Evolutionary conservation across 2,329 filamentous ascomycete species (phyloP), one percentile per base, ranked within the genome.

Genomic region (Chalara sp.): DNA sequence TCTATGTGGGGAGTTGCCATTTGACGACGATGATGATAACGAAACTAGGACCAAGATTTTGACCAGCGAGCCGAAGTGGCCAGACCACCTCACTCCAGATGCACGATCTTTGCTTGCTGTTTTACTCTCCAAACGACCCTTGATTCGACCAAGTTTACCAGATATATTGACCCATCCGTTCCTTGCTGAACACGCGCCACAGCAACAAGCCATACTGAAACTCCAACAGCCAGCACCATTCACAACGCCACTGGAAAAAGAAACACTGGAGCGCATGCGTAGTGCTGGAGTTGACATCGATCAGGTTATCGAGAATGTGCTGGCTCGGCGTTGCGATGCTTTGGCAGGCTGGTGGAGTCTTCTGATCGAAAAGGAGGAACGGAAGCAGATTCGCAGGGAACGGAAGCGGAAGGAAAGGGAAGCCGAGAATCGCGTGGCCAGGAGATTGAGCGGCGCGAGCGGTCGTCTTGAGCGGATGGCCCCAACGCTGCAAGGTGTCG

Each of bases 291-390:
- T 97, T 29, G 88, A 97, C 63, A 93, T 95, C 52, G 93, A 99
- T 65, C 80, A 86, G 54, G 89, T 99, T 6, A 92, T 97, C 56
- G 92, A 97, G 65, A 95, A 93, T 61, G 93, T 99, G 3, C 70
- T 96, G 35, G 82, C 90, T 4, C 89, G 96, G 66, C 80, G 89
- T 57, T 97, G 93, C 64, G 92, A 99, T 68, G 80, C 86, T 5
- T 72, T 99, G 46, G 89, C 90, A 47, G 93, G 93, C 5, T 99
- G 93, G 93, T 99, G 93, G 93, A 87, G 89, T 3, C 70, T 99
- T 31, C 72, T 99, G 39, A 82, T 97, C 7, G 93, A 97, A 64
- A 99, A 97, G 67, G 93, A 99, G 65, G 82, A 90, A 65, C 82
- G 90, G 6, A 99, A 99, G 68, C 84, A 91, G 57, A 78, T 73